Base-by-base conservation (phyloP, 2,329 filamentous ascomycete genomes). In the Colletotrichum karsti region DNA sequence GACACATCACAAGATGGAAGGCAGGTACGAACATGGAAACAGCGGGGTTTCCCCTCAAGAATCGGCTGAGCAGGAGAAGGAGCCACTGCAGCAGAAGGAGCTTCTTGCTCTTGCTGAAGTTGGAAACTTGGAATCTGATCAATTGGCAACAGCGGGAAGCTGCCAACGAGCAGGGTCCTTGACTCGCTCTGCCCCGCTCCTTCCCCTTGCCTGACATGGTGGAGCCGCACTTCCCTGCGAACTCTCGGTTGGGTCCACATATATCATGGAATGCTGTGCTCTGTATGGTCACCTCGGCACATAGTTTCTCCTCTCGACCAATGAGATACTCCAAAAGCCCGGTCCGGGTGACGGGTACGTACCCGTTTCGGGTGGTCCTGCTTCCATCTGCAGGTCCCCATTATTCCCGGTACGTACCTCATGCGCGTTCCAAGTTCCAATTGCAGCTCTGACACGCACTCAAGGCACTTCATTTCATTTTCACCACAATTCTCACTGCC, bases 401-500 rank as follows among this genome's bases (percentile, higher is more conserved):
- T 26, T 33, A 13, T 22, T 35, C 7, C 39, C 53, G 53, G 51
- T 63, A 64, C 62, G 44, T 65, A 44, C 44, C 35, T 7, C 10
- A 37, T 62, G 48, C 50, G 20, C 26, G 48, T 67, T 67, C 63
- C 63, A 67, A 63, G 57, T 56, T 67, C 50, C 63, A 53, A 39
- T 62, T 24, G 56, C 62, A 37, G 28, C 57, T 41, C 22, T 61
- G 37, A 65, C 63, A 48, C 48, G 46, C 56, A n/a, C 37, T 65
- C n/a, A n/a, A n/a, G n/a, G n/a, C n/a, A n/a, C n/a, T 53, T 28
- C 56, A 54, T 65, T 61, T 41, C 12, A 53, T 35, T n/a, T n/a
- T n/a, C n/a, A n/a, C n/a, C n/a, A n/a, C n/a, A n/a, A n/a, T n/a
- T n/a, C n/a, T n/a, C 39, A 37, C 48, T 28, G 42, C 41, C 63